phyloP scores from a whole-genome alignment of 1,139 yeast genomes.

The Yamadazyma pseudoaaseri region DNA sequence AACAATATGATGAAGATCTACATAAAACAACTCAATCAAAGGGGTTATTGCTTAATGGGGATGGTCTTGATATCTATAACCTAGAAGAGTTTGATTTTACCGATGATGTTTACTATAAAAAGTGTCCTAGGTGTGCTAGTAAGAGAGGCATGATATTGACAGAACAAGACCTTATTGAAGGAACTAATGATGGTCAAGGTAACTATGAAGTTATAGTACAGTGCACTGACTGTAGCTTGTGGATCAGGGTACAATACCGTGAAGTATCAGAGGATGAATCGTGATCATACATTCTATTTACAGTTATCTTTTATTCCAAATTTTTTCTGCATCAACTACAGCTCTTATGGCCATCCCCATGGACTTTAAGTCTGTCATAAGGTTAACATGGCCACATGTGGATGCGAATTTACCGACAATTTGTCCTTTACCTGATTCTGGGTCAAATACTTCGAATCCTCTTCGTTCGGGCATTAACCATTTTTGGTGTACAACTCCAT shows the following conservation, averaged over 20 bases:
- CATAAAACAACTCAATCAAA: constrained; percentile 35
- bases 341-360: constrained; percentile 71
- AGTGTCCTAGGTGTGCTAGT: constrained; percentile 75
- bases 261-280: constrained; percentile 22
- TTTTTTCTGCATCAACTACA: constrained; percentile 52
- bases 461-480: constrained; percentile 76
- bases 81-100: constrained; percentile 56
- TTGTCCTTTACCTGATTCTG: constrained; percentile 36
- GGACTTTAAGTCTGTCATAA: constrained; percentile 70
- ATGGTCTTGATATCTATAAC: constrained; percentile 65
- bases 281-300: too few species aligned
- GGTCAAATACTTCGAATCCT: constrained; percentile 53
- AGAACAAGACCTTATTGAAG: constrained; percentile 59
- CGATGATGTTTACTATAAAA: constrained; percentile 36
- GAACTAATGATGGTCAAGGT: constrained; percentile 50
- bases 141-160: constrained; percentile 52
- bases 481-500: constrained; percentile 84
- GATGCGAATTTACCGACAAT: constrained; percentile 69
- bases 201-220: constrained; percentile 72
- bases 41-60: constrained; percentile 56
- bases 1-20: constrained; percentile 49
- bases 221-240: constrained; percentile 77
- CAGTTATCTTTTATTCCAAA: constrained; percentile 22
- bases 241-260: constrained; percentile 73
- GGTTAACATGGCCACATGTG: constrained; percentile 72